Evolutionary conservation across 2,329 filamentous ascomycete species (phyloP), one percentile per base, ranked within the genome.

Genomic region (Pseudopithomyces chartarum): DNA sequence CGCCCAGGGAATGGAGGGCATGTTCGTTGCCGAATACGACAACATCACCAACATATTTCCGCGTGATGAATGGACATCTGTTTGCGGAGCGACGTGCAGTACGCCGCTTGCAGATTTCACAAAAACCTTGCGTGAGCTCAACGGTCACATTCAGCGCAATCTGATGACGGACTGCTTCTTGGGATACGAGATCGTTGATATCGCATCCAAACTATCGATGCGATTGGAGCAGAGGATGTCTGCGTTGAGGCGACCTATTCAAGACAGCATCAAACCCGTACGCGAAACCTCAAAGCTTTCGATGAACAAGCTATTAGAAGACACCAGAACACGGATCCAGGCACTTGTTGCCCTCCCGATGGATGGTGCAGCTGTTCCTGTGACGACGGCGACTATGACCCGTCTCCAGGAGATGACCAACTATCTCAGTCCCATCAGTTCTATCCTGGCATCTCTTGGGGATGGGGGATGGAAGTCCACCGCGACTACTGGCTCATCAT

Each of bases 131-230:
- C 87, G 90, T 26, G 94, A 98, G 69, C 82, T 99, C 32, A 97
- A 98, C 74, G 84, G 86, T 48, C 93, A 97, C 69, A 92, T 98
- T 76, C 92, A 93, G 71, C 81, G 85, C 39, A 93, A 97, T 70
- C 80, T 97, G 38, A 85, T 87, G 63, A 97, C 92, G 0, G 95
- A 99, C 74, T 98, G 94, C 76, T 98, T 91, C 73, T 84, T 99
- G 47, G 92, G 92, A 7, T 99, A 96, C 73, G 95, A 99, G 73
- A 91, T 98, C 32, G 91, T 96, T 32, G 94, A 97, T 68, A 91
- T 97, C 58, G 87, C 98, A 45, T 90, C 91, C 0, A 85, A 84
- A 12, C 82, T 97, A 46, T 92, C 92, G 2, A 88, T 88, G 54
- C 88, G 89, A 38, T 80, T 99, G 3, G 94, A 97, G 61, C 84